Percentiles rank a stretch among this genome's conserved stretches.
These are phyloP conservation scores for Eremothecium cymbalariae DNA, from an alignment of 1,139 yeast species.

Conservation along the genomic window DNA sequence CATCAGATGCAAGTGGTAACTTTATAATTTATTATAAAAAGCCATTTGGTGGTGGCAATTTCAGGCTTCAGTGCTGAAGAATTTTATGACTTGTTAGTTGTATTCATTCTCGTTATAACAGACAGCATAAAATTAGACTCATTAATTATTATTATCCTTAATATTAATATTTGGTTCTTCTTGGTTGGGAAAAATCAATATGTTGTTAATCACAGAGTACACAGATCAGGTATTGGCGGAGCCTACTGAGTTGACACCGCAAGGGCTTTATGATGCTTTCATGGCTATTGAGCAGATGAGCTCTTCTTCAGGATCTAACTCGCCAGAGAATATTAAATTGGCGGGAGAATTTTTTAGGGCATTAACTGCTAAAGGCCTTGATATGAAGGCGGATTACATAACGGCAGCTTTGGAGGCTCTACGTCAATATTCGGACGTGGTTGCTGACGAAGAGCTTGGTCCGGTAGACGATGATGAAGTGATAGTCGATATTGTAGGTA, in stretches of 20 bases:
- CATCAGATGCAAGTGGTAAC: no score
- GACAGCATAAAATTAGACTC: no score
- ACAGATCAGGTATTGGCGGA: conserved; percentile 22
- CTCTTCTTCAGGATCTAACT: conserved; percentile 5
- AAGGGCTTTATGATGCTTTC: conserved; percentile 25
- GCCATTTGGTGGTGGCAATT: no score
- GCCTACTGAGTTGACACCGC: conserved; percentile 24
- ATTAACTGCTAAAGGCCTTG: conserved; percentile 65
- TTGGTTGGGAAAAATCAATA: no score
- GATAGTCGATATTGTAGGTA: conserved; percentile 86
- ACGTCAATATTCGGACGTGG: conserved; percentile 50
- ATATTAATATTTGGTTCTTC: no score
- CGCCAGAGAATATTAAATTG: conserved; percentile 40
- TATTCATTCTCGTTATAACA: no score
- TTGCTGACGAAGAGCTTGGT: conserved; percentile 21
- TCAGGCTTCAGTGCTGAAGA: no score
- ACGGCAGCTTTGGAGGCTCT: conserved; percentile 78
- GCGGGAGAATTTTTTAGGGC: conserved; percentile 74
- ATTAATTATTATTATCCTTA: no score
- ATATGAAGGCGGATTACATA: conserved; percentile 69
- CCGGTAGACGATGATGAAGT: conserved; percentile 26
- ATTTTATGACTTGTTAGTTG: no score
- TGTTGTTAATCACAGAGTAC: conserved; percentile 7
- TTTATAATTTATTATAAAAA: no score
- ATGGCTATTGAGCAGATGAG: conserved; percentile 16